Evolutionary conservation across 257 asterid species (phyloP), one percentile per base, ranked within the genome.

Genomic region (Thymus quinquecostatus): DNA sequence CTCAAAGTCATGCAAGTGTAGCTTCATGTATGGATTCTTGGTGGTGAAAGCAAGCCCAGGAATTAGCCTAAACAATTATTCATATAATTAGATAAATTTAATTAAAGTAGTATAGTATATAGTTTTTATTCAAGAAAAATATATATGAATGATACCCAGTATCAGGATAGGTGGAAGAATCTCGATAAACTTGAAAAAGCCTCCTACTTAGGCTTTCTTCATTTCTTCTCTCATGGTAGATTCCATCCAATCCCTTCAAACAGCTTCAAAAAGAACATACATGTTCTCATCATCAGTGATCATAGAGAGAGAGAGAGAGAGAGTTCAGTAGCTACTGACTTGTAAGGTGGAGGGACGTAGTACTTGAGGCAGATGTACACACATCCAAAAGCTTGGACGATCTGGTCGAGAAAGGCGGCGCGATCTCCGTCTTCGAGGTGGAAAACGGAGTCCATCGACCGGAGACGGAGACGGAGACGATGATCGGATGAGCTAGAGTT

Each of bases 361-460:
- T 85, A 83, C 96, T 96, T 89, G 1, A 93, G 85, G 76, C 96
- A 91, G 74, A 93, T 68, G 79, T 93, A 82, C 43, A 83, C 70
- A 70, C 87, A 78, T 1, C 85, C 88, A 45, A 80, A 71, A 45
- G 85, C 65, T 53, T 84, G 89, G 78, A 85, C 67, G 76, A 89
- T 84, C 2, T 79, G 76, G 10, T 70, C 82, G 38, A 93, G 85
- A 51, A 86, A 81, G 62, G 71, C 68, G 11, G 88, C 29, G 1
- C 96, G 85, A 0, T 86, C 94, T 53, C 71, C 86, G 43, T 85
- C 87, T 6, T 73, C 82, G 2, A 84, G 89, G 65, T 54, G 78
- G 72, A 92, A 89, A 13, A 92, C 64, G 54, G 89, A 80, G 65
- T 88, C 97, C 89, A 90, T 86, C 10, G 10, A 5, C 48, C 21